Percentiles rank a stretch among this genome's conserved stretches.
These are phyloP conservation scores for Botrytis elliptica DNA, from an alignment of 2,329 filamentous ascomycete species.

Conservation along the genomic window DNA sequence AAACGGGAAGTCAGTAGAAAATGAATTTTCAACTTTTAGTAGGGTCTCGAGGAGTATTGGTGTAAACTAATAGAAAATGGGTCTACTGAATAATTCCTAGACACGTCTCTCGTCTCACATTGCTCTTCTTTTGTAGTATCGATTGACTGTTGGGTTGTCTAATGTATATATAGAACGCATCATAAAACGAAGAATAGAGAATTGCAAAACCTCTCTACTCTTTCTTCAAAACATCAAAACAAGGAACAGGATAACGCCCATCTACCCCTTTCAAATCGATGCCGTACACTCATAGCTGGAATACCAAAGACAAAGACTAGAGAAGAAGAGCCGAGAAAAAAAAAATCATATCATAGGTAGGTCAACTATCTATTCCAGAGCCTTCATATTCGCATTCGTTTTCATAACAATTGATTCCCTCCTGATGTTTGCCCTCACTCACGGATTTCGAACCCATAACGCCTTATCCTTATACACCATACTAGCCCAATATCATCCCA, in stretches of 20 bases:
- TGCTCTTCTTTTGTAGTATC: not conserved
- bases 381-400: not conserved
- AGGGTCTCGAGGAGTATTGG: not conserved
- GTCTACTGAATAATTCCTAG: not conserved
- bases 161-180: not conserved
- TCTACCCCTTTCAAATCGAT: not conserved
- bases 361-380: not conserved
- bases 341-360: not conserved
- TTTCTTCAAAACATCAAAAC: not conserved
- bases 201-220: not conserved
- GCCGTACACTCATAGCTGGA: not conserved
- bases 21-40: not conserved
- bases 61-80: not conserved
- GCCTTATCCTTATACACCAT: constrained; percentile 5
- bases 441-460: not conserved
- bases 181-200: not conserved
- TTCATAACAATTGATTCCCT: not conserved
- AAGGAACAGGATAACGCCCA: not conserved
- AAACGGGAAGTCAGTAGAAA: not conserved
- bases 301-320: not conserved
- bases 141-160: not conserved
- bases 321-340: not conserved
- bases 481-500: not conserved
- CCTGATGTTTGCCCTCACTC: not conserved
- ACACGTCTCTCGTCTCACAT: not conserved